These are phyloP conservation scores for Asparagopsis taxiformis DNA, from an alignment of 31 red algal species.

Conservation along the genomic window DNA sequence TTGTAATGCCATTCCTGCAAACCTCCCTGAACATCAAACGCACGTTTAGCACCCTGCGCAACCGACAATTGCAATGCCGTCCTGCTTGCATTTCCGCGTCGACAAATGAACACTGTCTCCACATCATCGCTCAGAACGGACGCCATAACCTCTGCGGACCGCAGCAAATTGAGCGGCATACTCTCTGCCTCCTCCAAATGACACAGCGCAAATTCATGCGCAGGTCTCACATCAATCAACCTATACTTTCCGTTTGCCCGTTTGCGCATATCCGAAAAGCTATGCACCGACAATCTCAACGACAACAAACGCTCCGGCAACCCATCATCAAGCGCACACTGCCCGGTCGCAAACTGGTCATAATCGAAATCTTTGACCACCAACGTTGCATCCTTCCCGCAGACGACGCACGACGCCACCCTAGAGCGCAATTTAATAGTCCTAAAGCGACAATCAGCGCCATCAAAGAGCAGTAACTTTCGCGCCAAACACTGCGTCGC, in stretches of 20 bases:
- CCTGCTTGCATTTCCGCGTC: constrained; percentile 43
- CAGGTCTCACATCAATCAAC: constrained; percentile 53
- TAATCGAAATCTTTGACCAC: constrained; percentile 45
- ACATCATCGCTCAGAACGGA: not conserved
- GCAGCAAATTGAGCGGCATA: constrained; percentile 10
- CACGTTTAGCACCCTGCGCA: constrained; percentile 20
- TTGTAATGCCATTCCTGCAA: constrained; percentile 51
- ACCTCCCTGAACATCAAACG: constrained; percentile 44
- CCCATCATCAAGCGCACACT: not conserved
- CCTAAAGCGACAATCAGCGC: constrained; percentile 38
- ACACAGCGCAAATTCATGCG: constrained; percentile 51
- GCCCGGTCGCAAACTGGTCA: constrained; percentile 21
- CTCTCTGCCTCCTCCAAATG: constrained; percentile 42
- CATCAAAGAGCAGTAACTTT: constrained; percentile 81
- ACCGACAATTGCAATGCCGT: constrained; percentile 13
- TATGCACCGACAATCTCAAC: constrained; percentile 36
- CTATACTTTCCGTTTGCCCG: not conserved
- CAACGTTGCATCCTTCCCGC: constrained; percentile 19
- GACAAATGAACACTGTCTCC: constrained; percentile 28
- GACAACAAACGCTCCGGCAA: too few species aligned
- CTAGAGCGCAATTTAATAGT: constrained; percentile 56
- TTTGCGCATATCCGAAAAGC: constrained; percentile 15
- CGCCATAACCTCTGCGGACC: not conserved
- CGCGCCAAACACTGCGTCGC: constrained; percentile 16
- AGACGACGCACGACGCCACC: constrained; percentile 33